Conservation (phyloP, 164 flowering plant species). For the Saururus chinensis region DNA sequence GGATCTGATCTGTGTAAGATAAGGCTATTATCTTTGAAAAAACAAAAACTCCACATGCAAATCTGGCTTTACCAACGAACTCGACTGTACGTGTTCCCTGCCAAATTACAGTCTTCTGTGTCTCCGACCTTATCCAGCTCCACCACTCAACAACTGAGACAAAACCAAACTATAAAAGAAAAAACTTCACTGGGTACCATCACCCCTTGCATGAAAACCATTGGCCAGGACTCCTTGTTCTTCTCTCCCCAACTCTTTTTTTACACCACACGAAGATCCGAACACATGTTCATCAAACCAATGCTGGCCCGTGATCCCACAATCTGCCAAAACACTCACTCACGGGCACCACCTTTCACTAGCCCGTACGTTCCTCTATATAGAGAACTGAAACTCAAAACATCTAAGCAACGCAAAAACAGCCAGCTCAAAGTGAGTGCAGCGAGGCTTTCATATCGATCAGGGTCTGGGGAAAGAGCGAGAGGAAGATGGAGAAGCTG, state of each 20-base stretch:
- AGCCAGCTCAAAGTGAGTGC: not conserved
- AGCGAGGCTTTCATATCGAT: not conserved
- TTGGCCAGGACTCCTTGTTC: not conserved
- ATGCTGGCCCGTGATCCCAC: not conserved
- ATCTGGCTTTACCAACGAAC: no score
- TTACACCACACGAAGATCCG: not conserved
- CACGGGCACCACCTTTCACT: not conserved
- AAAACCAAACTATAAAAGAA: not conserved
- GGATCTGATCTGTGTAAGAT: no score
- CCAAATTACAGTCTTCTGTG: no score
- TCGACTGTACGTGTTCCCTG: no score
- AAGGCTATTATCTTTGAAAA: no score
- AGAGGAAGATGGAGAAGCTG: not conserved
- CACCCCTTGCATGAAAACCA: not conserved
- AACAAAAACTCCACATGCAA: no score
- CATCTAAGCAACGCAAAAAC: not conserved
- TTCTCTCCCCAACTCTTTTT: not conserved
- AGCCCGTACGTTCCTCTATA: not conserved
- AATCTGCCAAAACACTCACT: not conserved
- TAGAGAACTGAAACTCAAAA: not conserved
- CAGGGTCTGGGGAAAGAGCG: not conserved
- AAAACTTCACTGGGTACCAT: not conserved
- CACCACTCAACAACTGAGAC: not conserved
- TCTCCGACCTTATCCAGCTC: no score
- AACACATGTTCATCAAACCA: not conserved